Evolutionary conservation across 2,329 filamentous ascomycete species (phyloP).

Genomic region (Talaromyces sp.): DNA sequence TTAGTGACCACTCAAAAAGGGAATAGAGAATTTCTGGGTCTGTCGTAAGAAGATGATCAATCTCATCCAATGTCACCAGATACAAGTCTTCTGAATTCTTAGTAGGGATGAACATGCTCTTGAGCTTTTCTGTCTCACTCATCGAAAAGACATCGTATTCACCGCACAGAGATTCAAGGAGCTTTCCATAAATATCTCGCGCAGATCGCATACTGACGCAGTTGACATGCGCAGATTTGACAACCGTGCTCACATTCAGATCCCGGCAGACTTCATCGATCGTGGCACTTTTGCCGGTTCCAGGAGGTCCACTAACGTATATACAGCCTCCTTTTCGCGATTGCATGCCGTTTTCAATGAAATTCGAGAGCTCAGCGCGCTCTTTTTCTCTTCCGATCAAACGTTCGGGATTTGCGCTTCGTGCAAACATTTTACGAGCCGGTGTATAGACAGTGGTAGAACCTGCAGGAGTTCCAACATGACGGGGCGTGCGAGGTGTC

Average conservation of each 20-base stretch:
- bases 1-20: slow-evolving; percentile 94
- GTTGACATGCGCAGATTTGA: slow-evolving; percentile 80
- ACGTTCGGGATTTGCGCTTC: slow-evolving; percentile 69
- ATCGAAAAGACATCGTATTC: slow-evolving; percentile 61
- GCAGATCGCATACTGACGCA: slow-evolving; percentile 95
- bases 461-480: slow-evolving; percentile 63
- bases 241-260: slow-evolving; percentile 48
- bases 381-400: slow-evolving; percentile 74
- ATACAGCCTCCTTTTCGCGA: slow-evolving; percentile 70
- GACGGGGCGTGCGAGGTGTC: slow-evolving; percentile 75
- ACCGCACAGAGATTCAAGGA: slow-evolving; percentile 67
- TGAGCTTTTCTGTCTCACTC: slow-evolving; percentile 65
- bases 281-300: slow-evolving; percentile 95
- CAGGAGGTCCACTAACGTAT: slow-evolving; percentile 92
- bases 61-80: slow-evolving; percentile 88
- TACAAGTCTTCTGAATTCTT: slow-evolving; percentile 58
- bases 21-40: slow-evolving; percentile 87
- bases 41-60: slow-evolving; percentile 86
- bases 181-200: slow-evolving; percentile 75
- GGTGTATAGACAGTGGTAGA: slow-evolving; percentile 78
- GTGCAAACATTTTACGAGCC: slow-evolving; percentile 81
- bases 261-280: slow-evolving; percentile 72
- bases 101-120: slow-evolving; percentile 66
- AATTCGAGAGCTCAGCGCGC: slow-evolving; percentile 62
- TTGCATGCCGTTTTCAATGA: slow-evolving; percentile 63